phyloP scores from a whole-genome alignment of 495 filamentous ascomycete genomes.

The Penicillium dipodomyicola region DNA sequence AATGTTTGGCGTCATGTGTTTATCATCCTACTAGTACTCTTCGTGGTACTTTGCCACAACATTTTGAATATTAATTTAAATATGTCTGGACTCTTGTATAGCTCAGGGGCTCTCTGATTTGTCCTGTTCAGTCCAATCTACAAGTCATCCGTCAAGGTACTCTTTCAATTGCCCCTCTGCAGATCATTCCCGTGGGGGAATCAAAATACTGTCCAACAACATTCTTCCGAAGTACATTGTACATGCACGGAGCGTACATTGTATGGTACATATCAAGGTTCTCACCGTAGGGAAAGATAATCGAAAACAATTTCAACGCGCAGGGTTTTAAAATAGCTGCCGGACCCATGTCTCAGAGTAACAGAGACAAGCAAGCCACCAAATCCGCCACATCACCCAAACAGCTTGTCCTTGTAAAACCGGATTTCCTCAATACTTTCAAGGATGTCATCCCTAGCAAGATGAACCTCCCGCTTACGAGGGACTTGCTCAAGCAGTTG shows the following conservation, averaged over 20 bases:
- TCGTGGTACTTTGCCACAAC: not conserved
- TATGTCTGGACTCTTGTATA: not conserved
- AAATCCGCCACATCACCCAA: constrained; percentile 19
- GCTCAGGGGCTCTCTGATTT: not conserved
- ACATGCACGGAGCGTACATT: not conserved
- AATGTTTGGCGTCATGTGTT: constrained; percentile 28
- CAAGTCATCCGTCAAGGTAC: not conserved
- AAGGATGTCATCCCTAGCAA: constrained; percentile 84
- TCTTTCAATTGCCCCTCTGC: constrained; percentile 1
- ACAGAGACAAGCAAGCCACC: not conserved
- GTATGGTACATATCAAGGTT: not conserved
- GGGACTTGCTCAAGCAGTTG: constrained; percentile 60
- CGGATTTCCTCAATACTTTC: constrained; percentile 91
- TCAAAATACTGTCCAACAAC: not conserved
- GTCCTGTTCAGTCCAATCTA: not conserved
- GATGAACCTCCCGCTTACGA: constrained; percentile 70
- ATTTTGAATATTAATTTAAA: not conserved
- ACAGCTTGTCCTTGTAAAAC: constrained; percentile 61
- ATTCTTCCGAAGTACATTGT: not conserved
- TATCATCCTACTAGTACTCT: constrained; percentile 25
- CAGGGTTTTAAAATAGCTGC: not conserved
- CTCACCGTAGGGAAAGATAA: not conserved
- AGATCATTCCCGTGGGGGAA: constrained; percentile 5
- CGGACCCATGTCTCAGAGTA: constrained; percentile 2
- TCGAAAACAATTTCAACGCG: not conserved